Evolutionary conservation across 1,284 basidiomycete genomes (phyloP), one percentile per base, ranked within the genome.

Genomic region (Leccinum fallax): DNA sequence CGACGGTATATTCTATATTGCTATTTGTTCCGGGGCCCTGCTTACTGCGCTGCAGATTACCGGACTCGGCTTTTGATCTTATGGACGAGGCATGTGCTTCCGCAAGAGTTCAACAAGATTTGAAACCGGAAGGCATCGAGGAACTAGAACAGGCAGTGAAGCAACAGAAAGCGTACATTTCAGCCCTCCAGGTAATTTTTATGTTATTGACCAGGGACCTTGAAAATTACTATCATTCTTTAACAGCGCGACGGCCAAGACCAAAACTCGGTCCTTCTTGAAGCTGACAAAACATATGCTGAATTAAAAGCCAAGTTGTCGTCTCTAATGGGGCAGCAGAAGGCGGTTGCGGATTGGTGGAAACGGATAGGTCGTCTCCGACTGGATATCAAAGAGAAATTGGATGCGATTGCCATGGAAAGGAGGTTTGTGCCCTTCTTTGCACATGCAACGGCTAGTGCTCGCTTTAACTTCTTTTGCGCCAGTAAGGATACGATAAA

Each of bases 61-160:
- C 61, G 7, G 61, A 63, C 43, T 63, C 61, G 2, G 61, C 60
- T 5, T 61, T 63, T 36, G 61, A 63, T 36, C 61, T 63, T 7
- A 36, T 63, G 36, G 61, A 63, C n/a, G 61, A 63, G 36, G 61
- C 61, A 5, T 63, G 61, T 30, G 61, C 61, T 16, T 63, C 61
- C 26, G 38, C 61, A 32, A 61, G 61, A 28, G 11, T 63, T 16
- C 55, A 52, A 36, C 61, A 63, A 36, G 61, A 63, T 46, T 36
- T 63, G n/a, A 36, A 61, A 32, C 60, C 61, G 5, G 61, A 63
- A 53, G 10, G 19, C 13, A 51, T 57, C 52, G 61, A 63, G 16
- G 46, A 53, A 48, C 34, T 53, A 16, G 24, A 59, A 32, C 58
- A 59, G 19, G n/a, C 49, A 24, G 15, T 21, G 21, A 59, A 53